Evolutionary conservation across 2,329 filamentous ascomycete species (phyloP), one percentile per base, ranked within the genome.

Genomic region (Grosmannia huntii): DNA sequence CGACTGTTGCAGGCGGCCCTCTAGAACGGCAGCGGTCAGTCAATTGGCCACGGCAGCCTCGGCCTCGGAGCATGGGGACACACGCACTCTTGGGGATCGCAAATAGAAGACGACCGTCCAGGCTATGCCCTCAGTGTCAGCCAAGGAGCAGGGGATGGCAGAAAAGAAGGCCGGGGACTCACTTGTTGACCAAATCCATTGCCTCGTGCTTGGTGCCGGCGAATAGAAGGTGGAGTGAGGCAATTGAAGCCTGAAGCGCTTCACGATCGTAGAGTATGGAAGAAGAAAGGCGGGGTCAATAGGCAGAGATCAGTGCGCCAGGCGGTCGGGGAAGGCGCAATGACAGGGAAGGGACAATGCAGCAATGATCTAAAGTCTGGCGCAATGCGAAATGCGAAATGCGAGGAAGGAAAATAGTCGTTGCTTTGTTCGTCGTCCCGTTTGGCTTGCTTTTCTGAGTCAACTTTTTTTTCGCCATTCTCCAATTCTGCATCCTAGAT

Each of bases 31-130:
- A 23, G 11, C n/a, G 4, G 54, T 56, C 12, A 56, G 54, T 11
- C 31, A 55, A n/a, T 44, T 44, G 41, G 41, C 41, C 19, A 9
- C 19, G 19, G 16, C 16, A n/a, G 33, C 27, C 27, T 36, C 19
- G 41, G 19, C 19, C 41, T 44, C 5, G 41, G 41, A 44, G 41
- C 19, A 44, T 33, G 16, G 41, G 19, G 16, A 25, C 59, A 83
- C 59, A 83, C 88, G 77, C 76, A 91, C 90, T 99, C 77, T 99
- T 99, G 61, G 94, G 94, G n/a, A 99, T 89, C 62, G 94, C 94
- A 70, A 99, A 96, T 62, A 97, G 82, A 59, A 97, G 81, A 64
- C 94, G 87, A 69, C 92, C 91, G 78, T 94, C 90, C 70, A 96
- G 81, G 76, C 90, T 95, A 66, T 61, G 28, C 60, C 9, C 60